Percentiles rank a stretch among this genome's conserved stretches.
Conservation (phyloP, 2,329 filamentous ascomycete genomes). For the Apiospora saccharicola region DNA sequence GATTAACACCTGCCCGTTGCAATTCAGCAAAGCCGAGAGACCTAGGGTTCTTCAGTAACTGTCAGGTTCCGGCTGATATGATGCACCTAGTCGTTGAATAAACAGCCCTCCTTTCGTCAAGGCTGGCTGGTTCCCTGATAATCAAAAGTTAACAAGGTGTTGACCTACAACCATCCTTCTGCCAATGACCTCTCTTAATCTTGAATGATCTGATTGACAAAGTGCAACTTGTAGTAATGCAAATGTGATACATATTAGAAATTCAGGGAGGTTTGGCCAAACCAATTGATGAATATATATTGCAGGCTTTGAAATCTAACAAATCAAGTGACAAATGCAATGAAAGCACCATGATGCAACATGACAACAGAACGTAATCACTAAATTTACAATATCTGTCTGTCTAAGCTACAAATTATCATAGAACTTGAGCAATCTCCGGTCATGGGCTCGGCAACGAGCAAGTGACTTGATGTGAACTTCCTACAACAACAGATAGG, state of each 20-base stretch:
- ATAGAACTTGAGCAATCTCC: not conserved
- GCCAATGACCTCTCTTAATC: no score
- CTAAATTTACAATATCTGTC: not conserved
- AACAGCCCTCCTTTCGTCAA: no score
- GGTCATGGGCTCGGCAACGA: not conserved
- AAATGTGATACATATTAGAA: not conserved
- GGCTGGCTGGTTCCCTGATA: no score
- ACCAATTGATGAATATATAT: not conserved
- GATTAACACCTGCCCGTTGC: no score
- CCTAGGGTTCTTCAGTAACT: not conserved
- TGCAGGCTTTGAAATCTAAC: not conserved
- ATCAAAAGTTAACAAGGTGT: no score
- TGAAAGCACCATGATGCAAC: not conserved
- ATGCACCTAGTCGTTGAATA: no score
- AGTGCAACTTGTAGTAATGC: not conserved
- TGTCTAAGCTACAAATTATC: not conserved
- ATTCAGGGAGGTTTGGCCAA: not conserved
- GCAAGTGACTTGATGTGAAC: not conserved
- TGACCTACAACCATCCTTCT: no score
- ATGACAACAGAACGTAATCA: not conserved
- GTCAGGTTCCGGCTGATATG: no score
- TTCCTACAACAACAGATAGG: no score
- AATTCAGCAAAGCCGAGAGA: not conserved
- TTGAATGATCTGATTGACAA: not conserved
- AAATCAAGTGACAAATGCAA: not conserved